Base-by-base conservation (phyloP, 306 rosid genomes). In the Gillenia trifoliata region DNA sequence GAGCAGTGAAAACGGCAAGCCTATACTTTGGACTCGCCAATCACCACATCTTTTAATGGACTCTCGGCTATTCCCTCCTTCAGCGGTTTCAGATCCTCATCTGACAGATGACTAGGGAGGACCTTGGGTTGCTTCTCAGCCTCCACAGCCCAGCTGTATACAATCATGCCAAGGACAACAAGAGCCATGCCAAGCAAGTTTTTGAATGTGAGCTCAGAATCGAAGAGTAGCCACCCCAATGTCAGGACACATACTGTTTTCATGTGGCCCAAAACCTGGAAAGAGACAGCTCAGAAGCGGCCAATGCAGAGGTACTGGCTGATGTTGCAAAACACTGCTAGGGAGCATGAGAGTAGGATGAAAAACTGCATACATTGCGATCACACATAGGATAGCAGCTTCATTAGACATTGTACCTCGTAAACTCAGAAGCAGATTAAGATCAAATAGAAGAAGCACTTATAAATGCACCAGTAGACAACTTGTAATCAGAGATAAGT, bases 301-400 rank as follows among this genome's bases (percentile, higher is more conserved):
- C 90, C 87, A 8, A 83, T 86, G 71, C 90, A 86, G 29, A 86
- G 84, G 72, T 86, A 86, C 68, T 86, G 90, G 54, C 90, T 86
- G 73, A 83, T 69, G 74, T 86, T 86, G 82, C 90, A 86, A 81
- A 86, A 83, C 7, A 86, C 90, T 8, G 90, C 90, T 10, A 83
- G 81, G 60, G 87, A 78, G 80, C 90, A 81, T 64, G 90, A 86
- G 23, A 86, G 76, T n/a, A n/a, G n/a, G n/a, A n/a, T n/a, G n/a
- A n/a, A n/a, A n/a, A n/a, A n/a, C n/a, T n/a, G n/a, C n/a, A n/a
- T n/a, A n/a, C n/a, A n/a, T n/a, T n/a, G n/a, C n/a, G n/a, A n/a
- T n/a, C n/a, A n/a, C n/a, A n/a, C n/a, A n/a, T n/a, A n/a, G n/a
- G n/a, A n/a, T n/a, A n/a, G n/a, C n/a, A n/a, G n/a, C n/a, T n/a